Percentiles rank a stretch among this genome's conserved stretches.
Evolutionary conservation across 225 moss, liverwort and hornwort genomes (phyloP).

Genomic region (Ulota crispa): DNA sequence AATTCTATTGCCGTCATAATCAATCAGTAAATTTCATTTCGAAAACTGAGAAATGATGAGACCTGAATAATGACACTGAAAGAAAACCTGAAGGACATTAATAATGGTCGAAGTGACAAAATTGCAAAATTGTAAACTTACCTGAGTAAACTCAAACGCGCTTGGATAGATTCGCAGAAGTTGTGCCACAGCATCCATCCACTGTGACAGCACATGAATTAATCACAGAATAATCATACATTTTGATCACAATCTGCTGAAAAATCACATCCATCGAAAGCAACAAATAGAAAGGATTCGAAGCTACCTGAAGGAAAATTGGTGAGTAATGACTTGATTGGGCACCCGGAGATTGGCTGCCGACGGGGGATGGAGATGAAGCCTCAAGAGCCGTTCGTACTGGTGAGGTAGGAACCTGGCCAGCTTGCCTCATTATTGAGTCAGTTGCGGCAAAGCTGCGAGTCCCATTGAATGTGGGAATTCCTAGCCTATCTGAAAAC

Average conservation of each 20-base stretch:
- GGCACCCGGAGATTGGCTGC: constrained; percentile 57
- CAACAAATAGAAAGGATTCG: not conserved
- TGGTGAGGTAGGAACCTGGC: constrained; percentile 58
- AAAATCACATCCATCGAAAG: not conserved
- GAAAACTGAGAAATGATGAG: not conserved
- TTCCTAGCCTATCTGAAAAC: constrained; percentile 91
- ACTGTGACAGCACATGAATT: constrained; percentile 52
- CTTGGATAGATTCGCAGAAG: constrained; percentile 86
- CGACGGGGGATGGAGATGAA: constrained; percentile 48
- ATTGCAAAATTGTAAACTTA: constrained; percentile 28
- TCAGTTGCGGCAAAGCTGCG: constrained; percentile 54
- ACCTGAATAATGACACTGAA: not conserved
- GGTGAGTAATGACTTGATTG: constrained; percentile 78
- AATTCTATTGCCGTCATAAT: not conserved
- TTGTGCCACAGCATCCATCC: constrained; percentile 92
- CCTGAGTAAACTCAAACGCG: constrained; percentile 92
- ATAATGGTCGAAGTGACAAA: not conserved
- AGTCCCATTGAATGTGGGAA: constrained; percentile 75
- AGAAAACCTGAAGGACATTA: not conserved
- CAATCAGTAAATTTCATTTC: constrained; percentile 9
- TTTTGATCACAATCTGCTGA: not conserved
- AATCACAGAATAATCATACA: not conserved
- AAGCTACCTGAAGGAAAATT: constrained; percentile 82
- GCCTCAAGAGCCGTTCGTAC: constrained; percentile 48
- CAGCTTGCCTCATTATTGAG: constrained; percentile 52